Evolutionary conservation across 2,329 filamentous ascomycete genomes (phyloP).

Genomic region (Metarhizium sp.): DNA sequence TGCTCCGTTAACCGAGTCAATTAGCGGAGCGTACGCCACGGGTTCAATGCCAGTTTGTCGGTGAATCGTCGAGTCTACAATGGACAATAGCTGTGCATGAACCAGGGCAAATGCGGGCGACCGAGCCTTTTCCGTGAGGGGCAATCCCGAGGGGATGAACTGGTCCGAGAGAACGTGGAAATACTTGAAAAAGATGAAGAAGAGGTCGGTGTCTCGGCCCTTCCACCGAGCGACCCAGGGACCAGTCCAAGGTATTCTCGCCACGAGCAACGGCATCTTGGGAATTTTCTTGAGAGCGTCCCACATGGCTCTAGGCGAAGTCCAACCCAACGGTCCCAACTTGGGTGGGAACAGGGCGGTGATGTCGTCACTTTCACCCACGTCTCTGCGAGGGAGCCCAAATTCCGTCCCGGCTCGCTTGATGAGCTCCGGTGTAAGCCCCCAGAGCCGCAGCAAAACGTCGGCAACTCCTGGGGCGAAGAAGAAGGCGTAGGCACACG

Average conservation of each 20-base stretch:
- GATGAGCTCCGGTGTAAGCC: constrained; percentile 56
- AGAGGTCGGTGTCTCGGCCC: constrained; percentile 77
- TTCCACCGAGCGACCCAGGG: constrained; percentile 81
- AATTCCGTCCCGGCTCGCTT: constrained; percentile 64
- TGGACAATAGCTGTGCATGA: constrained; percentile 70
- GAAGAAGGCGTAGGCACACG: constrained; percentile 87
- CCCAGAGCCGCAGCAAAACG: constrained; percentile 75
- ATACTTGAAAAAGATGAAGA: constrained; percentile 87
- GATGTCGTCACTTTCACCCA: constrained; percentile 53
- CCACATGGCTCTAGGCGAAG: constrained; percentile 37
- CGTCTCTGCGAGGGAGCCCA: constrained; percentile 47
- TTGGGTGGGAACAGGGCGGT: constrained; percentile 59
- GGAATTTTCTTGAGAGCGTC: constrained; percentile 56
- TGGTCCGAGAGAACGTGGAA: constrained; percentile 73
- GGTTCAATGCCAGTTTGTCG: constrained; percentile 50
- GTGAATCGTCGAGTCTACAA: constrained; percentile 77
- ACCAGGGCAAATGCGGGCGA: constrained; percentile 72
- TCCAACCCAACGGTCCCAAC: constrained; percentile 50
- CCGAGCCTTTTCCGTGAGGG: constrained; percentile 47
- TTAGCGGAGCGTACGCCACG: constrained; percentile 29
- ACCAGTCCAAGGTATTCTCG: constrained; percentile 74
- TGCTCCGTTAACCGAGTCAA: constrained; percentile 38
- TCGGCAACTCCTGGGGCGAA: constrained; percentile 83
- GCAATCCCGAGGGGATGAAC: constrained; percentile 49
- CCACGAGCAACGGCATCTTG: constrained; percentile 55